phyloP scores from a whole-genome alignment of 1,284 basidiomycete species.

The Moesziomyces globuligerus region DNA sequence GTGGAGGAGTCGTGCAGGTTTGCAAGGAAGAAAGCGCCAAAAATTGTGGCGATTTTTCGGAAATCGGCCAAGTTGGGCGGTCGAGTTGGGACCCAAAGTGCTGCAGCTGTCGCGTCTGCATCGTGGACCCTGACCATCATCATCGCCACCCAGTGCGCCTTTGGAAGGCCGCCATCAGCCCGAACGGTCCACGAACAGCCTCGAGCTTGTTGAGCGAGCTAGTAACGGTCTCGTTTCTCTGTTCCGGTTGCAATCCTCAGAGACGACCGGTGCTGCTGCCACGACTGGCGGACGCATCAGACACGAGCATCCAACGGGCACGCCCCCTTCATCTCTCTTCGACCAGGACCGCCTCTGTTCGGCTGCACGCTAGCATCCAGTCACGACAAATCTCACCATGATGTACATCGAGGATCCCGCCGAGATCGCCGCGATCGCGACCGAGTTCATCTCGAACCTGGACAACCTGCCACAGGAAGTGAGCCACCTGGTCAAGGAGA shows the following conservation, averaged over 20 bases:
- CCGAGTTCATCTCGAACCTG: constrained; percentile 60
- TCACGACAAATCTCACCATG: constrained; percentile 18
- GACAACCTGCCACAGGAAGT: constrained; percentile 66
- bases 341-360: no score
- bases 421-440: constrained; percentile 63
- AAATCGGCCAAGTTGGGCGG: constrained; percentile 8
- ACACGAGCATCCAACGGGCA: no score
- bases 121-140: constrained; percentile 32
- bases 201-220: no score
- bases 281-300: neutral
- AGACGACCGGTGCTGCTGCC: no score
- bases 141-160: neutral
- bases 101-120: constrained; percentile 24
- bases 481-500: constrained; percentile 64
- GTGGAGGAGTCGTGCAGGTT: constrained; percentile 26
- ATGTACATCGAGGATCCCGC: constrained; percentile 62
- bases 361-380: no score
- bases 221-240: neutral
- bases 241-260: no score
- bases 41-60: constrained; percentile 29
- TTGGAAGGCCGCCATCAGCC: neutral
- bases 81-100: neutral
- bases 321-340: neutral
- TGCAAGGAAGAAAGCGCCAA: constrained; percentile 9
- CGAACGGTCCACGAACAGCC: no score